Conservation (phyloP, 202 grass and related monocot species). For the Setaria viridis region DNA sequence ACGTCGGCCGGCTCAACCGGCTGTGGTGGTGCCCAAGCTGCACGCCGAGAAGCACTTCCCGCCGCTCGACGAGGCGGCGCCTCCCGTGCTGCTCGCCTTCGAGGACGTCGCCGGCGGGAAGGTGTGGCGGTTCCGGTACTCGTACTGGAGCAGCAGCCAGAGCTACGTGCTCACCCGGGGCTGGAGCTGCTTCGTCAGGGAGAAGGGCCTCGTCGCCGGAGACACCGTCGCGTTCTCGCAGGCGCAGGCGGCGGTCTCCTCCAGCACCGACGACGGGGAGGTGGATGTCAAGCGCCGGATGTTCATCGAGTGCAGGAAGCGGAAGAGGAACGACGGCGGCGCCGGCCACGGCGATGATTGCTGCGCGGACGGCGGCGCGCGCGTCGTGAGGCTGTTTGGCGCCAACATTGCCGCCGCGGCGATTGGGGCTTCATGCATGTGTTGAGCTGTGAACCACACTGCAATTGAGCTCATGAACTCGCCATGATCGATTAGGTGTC, state of each 20-base stretch:
- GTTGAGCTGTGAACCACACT: neutral
- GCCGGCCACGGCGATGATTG: neutral
- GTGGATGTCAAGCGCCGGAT: neutral
- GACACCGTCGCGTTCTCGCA: slow-evolving; percentile 30
- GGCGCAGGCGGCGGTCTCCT: neutral
- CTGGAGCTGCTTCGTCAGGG: slow-evolving; percentile 33
- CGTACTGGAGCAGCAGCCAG: slow-evolving; percentile 91
- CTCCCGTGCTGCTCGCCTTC: slow-evolving; percentile 25
- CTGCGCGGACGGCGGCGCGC: neutral
- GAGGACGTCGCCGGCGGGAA: slow-evolving; percentile 7
- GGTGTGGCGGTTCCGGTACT: slow-evolving; percentile 89
- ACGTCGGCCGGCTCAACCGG: slow-evolving; percentile 49
- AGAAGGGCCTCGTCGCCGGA: slow-evolving; percentile 10
- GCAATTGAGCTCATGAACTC: neutral
- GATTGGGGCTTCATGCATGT: neutral
- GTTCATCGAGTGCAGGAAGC: slow-evolving; percentile 25
- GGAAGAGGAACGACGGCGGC: neutral
- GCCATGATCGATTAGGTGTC: neutral
- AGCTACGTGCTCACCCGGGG: slow-evolving; percentile 86
- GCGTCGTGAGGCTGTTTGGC: slow-evolving; percentile 50
- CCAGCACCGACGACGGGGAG: neutral
- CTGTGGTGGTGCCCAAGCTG: slow-evolving; percentile 49
- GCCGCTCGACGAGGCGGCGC: slow-evolving; percentile 8
- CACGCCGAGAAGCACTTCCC: slow-evolving; percentile 51
- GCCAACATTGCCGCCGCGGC: slow-evolving; percentile 28